These are phyloP conservation scores for Gillenia trifoliata DNA, from an alignment of 306 rosid species.

Conservation along the genomic window DNA sequence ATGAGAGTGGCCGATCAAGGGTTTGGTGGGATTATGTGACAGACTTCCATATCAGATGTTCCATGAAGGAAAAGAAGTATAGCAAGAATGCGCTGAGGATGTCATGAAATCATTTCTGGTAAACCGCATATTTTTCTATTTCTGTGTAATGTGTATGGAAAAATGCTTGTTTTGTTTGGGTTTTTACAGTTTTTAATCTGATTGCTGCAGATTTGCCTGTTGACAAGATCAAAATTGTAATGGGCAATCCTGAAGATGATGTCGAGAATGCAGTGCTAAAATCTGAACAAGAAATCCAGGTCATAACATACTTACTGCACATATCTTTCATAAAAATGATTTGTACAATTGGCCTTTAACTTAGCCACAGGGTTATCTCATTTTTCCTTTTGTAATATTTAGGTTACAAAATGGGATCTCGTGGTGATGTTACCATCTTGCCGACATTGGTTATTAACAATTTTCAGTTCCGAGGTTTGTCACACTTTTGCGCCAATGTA, in stretches of 20 bases:
- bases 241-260: slow-evolving; percentile 84
- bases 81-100: slow-evolving; percentile 71
- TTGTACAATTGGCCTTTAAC: background rate
- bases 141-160: background rate
- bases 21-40: slow-evolving; percentile 99
- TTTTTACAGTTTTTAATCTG: slow-evolving; percentile 11
- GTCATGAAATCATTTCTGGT: slow-evolving; percentile 83
- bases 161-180: slow-evolving; percentile 6
- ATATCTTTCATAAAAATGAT: background rate
- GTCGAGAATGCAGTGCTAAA: slow-evolving; percentile 73
- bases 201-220: slow-evolving; percentile 60
- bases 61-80: slow-evolving; percentile 89
- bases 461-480: slow-evolving; percentile 80
- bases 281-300: slow-evolving; percentile 78
- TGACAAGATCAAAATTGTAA: slow-evolving; percentile 69
- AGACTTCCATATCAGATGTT: slow-evolving; percentile 89
- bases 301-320: slow-evolving; percentile 6
- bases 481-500: background rate
- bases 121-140: slow-evolving; percentile 1
- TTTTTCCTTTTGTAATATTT: slow-evolving; percentile 14
- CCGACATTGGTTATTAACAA: slow-evolving; percentile 85
- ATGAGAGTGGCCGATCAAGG: slow-evolving; percentile 81
- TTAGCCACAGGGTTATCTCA: background rate
- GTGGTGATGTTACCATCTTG: slow-evolving; percentile 96
- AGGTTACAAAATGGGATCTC: slow-evolving; percentile 80